Conservation (phyloP, 495 filamentous ascomycete species). For the Neurospora tetraspora region DNA sequence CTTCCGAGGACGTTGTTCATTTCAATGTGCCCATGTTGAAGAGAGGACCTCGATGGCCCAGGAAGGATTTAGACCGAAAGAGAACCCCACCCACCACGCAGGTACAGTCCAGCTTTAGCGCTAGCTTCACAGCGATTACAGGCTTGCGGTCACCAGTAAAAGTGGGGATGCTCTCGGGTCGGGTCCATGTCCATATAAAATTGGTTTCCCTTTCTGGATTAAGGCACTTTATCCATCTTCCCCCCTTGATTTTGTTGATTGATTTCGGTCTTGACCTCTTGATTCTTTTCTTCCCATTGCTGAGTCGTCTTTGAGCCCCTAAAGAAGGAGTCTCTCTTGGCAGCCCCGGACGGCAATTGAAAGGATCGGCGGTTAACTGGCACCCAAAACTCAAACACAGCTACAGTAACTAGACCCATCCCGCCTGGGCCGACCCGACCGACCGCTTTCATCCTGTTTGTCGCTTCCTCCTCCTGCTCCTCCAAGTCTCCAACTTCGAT, state of each 20-base stretch:
- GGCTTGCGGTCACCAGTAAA: neutral
- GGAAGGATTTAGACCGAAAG: neutral
- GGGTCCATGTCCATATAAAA: neutral
- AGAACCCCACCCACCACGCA: neutral
- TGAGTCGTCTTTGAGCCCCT: neutral
- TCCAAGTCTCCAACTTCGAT: neutral
- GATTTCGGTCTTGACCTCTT: neutral
- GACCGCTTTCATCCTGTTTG: neutral
- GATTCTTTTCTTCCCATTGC: neutral
- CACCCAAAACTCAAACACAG: neutral
- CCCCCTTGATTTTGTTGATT: neutral
- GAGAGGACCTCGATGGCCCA: neutral
- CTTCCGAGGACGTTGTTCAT: neutral
- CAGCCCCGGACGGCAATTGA: neutral
- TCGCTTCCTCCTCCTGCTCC: neutral
- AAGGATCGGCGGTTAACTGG: neutral
- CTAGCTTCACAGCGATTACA: neutral
- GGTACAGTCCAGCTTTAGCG: neutral
- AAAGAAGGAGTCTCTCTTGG: neutral
- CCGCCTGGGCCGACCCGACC: neutral
- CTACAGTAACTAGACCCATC: neutral
- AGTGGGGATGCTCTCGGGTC: neutral
- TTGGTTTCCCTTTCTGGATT: neutral
- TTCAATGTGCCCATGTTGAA: neutral
- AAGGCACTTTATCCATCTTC: neutral